Evolutionary conservation across 2,329 filamentous ascomycete genomes (phyloP).

Genomic region (Ophiostoma sp.): DNA sequence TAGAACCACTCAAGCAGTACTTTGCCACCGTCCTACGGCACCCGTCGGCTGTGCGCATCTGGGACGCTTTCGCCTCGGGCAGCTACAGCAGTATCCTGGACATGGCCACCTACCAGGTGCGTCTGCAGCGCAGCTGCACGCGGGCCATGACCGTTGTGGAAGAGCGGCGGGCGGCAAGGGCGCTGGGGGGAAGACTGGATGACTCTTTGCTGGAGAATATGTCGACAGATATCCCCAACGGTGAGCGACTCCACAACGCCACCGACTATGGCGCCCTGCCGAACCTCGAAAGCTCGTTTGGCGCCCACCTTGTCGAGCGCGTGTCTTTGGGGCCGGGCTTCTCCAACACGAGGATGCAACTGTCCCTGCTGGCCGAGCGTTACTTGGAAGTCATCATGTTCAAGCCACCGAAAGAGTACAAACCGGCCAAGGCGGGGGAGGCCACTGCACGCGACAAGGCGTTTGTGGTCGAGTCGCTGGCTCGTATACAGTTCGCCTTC

Average conservation of each 20-base stretch:
- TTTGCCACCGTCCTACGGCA: constrained; percentile 46
- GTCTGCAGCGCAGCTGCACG: constrained; percentile 52
- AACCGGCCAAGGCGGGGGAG: constrained; percentile 44
- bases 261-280: constrained; percentile 57
- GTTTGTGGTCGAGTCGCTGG: constrained; percentile 46
- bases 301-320: constrained; percentile 44
- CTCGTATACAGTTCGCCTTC: constrained; percentile 46
- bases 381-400: constrained; percentile 53
- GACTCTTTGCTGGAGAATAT: constrained; percentile 45
- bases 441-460: constrained; percentile 45
- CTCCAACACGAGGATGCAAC: constrained; percentile 51
- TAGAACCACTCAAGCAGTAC: constrained; percentile 46
- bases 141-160: constrained; percentile 55
- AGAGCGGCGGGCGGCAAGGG: constrained; percentile 48
- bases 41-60: constrained; percentile 44
- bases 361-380: constrained; percentile 51
- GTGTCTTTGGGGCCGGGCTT: constrained; percentile 53
- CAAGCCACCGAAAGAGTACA: constrained; percentile 53
- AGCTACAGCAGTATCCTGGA: constrained; percentile 54
- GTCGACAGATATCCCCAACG: constrained; percentile 43
- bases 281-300: constrained; percentile 44
- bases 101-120: constrained; percentile 47
- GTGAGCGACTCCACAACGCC: constrained; percentile 43
- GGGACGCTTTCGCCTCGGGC: constrained; percentile 51
- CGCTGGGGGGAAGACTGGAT: constrained; percentile 44